Percentiles rank a stretch among this genome's conserved stretches.
phyloP scores from a whole-genome alignment of 345 rosid genomes.

The Lepidium aucheri region DNA sequence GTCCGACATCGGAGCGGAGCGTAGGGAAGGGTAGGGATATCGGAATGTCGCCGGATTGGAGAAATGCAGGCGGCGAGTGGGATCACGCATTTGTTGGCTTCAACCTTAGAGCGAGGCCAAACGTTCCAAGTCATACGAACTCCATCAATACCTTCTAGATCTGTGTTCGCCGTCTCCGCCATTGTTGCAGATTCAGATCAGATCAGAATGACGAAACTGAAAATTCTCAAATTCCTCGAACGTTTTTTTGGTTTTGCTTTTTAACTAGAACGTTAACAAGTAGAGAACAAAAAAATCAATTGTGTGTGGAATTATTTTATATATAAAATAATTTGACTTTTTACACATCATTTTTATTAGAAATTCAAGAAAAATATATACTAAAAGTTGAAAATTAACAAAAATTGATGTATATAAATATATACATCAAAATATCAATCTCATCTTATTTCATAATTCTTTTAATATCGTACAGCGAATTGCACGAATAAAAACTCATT shows the following conservation, averaged over 20 bases:
- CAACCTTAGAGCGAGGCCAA: background rate
- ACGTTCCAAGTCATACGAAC: slow-evolving; percentile 5
- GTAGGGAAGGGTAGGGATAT: background rate
- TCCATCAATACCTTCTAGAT: background rate
- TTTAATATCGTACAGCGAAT: too few relatives aligned
- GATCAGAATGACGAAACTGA: background rate
- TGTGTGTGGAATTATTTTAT: too few relatives aligned
- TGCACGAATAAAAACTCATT: too few relatives aligned
- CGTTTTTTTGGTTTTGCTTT: background rate
- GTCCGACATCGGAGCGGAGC: background rate
- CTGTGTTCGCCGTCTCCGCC: background rate
- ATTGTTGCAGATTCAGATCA: background rate
- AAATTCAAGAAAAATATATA: too few relatives aligned
- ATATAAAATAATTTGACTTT: too few relatives aligned
- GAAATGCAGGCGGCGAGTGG: background rate
- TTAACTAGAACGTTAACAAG: background rate
- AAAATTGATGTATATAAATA: too few relatives aligned
- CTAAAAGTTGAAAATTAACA: too few relatives aligned
- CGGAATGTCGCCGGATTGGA: background rate
- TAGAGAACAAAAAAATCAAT: too few relatives aligned
- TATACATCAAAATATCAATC: too few relatives aligned
- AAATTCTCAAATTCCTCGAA: background rate
- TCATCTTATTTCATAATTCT: too few relatives aligned
- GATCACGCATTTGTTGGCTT: background rate
- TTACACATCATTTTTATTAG: too few relatives aligned